A percentile compares a stretch with the other conserved stretches of the same genome.
These are phyloP conservation scores for Dichotomopilus funicola DNA, from an alignment of 2,329 filamentous ascomycete genomes.

Conservation along the genomic window DNA sequence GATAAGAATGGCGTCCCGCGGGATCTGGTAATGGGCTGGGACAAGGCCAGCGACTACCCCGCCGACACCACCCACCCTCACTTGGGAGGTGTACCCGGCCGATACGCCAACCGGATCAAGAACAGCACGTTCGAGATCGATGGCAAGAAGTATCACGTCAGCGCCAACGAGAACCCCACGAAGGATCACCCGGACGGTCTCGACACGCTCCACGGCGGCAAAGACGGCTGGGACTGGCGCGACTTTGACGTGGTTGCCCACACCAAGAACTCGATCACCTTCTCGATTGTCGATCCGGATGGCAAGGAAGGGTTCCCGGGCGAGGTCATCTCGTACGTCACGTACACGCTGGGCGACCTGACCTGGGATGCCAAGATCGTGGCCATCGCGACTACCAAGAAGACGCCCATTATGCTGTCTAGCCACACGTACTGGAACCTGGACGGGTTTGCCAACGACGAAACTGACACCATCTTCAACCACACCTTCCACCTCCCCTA, in stretches of 20 bases:
- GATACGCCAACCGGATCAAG: slow-evolving; percentile 76
- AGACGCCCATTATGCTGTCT: slow-evolving; percentile 77
- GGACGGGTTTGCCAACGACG: slow-evolving; percentile 69
- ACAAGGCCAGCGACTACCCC: slow-evolving; percentile 66
- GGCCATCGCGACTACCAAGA: slow-evolving; percentile 63
- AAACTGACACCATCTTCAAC: slow-evolving; percentile 59
- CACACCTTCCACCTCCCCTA: slow-evolving; percentile 69
- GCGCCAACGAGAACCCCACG: slow-evolving; percentile 58
- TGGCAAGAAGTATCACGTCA: slow-evolving; percentile 51
- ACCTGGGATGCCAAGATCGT: slow-evolving; percentile 70
- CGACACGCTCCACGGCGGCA: slow-evolving; percentile 63
- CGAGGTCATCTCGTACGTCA: slow-evolving; percentile 66
- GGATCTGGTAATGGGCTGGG: slow-evolving; percentile 67
- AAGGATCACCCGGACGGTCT: slow-evolving; percentile 44
- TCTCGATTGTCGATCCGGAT: slow-evolving; percentile 65
- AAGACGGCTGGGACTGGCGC: slow-evolving; percentile 68
- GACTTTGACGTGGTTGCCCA: slow-evolving; percentile 72
- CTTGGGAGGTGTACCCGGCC: slow-evolving; percentile 65
- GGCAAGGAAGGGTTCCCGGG: slow-evolving; percentile 73
- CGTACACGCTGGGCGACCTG: slow-evolving; percentile 60
- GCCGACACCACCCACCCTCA: slow-evolving; percentile 61
- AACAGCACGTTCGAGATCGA: slow-evolving; percentile 68
- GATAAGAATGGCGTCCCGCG: slow-evolving; percentile 62
- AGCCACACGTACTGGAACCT: slow-evolving; percentile 76
- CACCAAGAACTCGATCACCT: slow-evolving; percentile 62